phyloP scores from a whole-genome alignment of 768 basidiomycete species.

The Kwoniella sp. region DNA sequence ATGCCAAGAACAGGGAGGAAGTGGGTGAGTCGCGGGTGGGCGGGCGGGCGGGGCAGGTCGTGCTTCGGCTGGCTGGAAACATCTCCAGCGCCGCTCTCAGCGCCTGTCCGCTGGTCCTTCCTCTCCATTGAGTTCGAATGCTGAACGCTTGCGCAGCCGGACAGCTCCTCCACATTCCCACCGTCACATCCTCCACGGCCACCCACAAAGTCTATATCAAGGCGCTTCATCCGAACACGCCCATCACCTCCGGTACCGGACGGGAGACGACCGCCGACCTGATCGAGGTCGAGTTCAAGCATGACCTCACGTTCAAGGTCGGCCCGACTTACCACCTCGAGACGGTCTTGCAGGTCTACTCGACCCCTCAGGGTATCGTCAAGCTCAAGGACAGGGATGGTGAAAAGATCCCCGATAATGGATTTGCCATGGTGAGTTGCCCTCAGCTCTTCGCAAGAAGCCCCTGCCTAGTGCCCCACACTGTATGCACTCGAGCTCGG shows the following conservation, averaged over 20 bases:
- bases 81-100: too few species aligned
- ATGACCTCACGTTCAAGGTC: constrained; percentile 39
- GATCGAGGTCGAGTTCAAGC: constrained; percentile 37
- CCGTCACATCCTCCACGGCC: constrained; percentile 27
- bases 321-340: constrained; percentile 35
- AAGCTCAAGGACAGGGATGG: constrained; percentile 43
- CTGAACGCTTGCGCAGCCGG: too few species aligned
- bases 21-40: constrained; percentile 43
- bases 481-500: not conserved
- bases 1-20: constrained; percentile 35
- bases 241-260: constrained; percentile 13
- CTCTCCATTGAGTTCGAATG: too few species aligned
- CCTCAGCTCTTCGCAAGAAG: not conserved
- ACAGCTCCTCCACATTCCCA: constrained; percentile 42
- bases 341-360: constrained; percentile 37
- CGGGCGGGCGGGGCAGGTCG: too few species aligned
- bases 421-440: constrained; percentile 28
- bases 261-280: constrained; percentile 12
- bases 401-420: constrained; percentile 39
- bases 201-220: constrained; percentile 30
- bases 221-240: constrained; percentile 8
- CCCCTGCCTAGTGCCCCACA: not conserved
- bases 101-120: too few species aligned
- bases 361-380: constrained; percentile 30
- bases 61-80: too few species aligned